Evolutionary conservation across 306 rosid species (phyloP).

Genomic region (Lablab purpureus): DNA sequence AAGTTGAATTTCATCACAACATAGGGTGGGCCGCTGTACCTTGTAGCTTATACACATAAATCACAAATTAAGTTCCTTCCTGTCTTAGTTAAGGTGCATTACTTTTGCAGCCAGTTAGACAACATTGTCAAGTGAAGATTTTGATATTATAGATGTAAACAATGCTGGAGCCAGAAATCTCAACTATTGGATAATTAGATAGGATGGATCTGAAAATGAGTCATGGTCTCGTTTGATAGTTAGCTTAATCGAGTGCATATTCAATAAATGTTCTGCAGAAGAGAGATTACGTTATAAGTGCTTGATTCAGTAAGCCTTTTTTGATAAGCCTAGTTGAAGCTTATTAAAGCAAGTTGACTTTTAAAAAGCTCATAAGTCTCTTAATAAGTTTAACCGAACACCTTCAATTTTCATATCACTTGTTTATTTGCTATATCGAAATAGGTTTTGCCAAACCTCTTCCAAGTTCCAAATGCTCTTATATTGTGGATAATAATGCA

Average conservation of each 20-base stretch:
- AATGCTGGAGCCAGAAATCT: neutral
- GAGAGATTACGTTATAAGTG: neutral
- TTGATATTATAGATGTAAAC: neutral
- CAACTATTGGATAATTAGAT: neutral
- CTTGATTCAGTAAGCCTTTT: neutral
- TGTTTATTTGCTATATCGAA: neutral
- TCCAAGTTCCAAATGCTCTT: neutral
- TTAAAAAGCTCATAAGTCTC: neutral
- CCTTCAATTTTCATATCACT: neutral
- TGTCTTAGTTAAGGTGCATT: neutral
- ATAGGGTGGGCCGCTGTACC: neutral
- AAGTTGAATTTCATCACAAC: neutral
- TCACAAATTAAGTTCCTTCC: neutral
- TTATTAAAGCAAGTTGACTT: neutral
- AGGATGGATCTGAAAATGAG: neutral
- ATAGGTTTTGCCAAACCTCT: neutral
- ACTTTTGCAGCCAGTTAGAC: neutral
- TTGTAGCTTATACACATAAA: neutral
- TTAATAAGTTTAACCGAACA: neutral
- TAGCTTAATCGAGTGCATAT: neutral
- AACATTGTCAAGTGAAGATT: neutral
- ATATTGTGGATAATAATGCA: constrained; percentile 1
- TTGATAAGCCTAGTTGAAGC: neutral
- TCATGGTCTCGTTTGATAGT: neutral
- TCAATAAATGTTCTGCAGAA: neutral